phyloP scores from a whole-genome alignment of 305 asterid genomes.

The Fraxinus velutina region DNA sequence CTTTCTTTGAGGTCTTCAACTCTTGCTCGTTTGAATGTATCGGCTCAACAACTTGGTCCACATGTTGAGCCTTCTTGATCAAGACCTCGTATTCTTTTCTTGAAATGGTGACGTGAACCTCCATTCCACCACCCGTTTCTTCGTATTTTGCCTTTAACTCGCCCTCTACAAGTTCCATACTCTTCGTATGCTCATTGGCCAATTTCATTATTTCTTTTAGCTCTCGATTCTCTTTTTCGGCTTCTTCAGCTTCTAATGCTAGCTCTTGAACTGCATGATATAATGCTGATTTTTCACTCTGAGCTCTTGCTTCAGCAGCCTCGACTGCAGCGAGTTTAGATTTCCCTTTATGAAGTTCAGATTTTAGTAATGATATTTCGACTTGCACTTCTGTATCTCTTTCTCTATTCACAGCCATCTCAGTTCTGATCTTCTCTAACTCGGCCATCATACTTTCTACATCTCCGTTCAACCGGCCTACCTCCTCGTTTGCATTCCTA shows the following conservation, averaged over 20 bases:
- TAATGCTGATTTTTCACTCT: slow-evolving; percentile 41
- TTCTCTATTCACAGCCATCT: slow-evolving; percentile 13
- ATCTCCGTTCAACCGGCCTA: background rate
- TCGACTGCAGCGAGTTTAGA: slow-evolving; percentile 44
- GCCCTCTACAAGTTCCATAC: background rate
- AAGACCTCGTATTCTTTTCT: slow-evolving; percentile 16
- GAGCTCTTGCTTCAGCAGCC: slow-evolving; percentile 45
- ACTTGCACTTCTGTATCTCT: slow-evolving; percentile 40
- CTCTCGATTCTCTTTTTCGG: slow-evolving; percentile 33
- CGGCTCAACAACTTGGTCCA: background rate
- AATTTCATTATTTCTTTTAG: slow-evolving; percentile 27
- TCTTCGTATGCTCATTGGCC: slow-evolving; percentile 19
- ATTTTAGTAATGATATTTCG: slow-evolving; percentile 49
- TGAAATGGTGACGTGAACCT: slow-evolving; percentile 16
- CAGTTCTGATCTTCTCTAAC: slow-evolving; percentile 24
- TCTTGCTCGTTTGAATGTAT: slow-evolving; percentile 12
- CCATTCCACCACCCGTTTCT: background rate
- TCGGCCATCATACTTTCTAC: slow-evolving; percentile 24
- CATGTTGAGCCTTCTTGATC: background rate
- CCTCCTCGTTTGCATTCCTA: slow-evolving; percentile 21
- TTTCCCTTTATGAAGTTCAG: slow-evolving; percentile 45
- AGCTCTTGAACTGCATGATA: slow-evolving; percentile 53
- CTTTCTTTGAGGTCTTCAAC: slow-evolving; percentile 34
- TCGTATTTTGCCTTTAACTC: background rate
- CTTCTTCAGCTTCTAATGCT: slow-evolving; percentile 43